Percentiles rank a stretch among this genome's conserved stretches.
phyloP scores from a whole-genome alignment of 345 rosid species.

The Noccaea bulbosa region DNA sequence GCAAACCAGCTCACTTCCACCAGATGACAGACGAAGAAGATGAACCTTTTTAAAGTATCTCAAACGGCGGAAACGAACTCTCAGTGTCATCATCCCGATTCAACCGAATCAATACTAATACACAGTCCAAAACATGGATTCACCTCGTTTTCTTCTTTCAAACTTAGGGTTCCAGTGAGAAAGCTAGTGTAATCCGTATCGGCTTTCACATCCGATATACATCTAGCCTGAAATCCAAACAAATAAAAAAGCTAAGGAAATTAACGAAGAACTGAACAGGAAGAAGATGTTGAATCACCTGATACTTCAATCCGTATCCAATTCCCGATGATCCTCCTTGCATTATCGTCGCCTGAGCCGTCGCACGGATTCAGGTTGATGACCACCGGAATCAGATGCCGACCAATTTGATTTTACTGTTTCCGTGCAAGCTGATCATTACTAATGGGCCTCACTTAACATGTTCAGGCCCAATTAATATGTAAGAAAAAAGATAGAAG shows the following conservation, averaged over 20 bases:
- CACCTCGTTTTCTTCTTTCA: slow-evolving; percentile 93
- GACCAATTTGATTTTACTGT: neutral
- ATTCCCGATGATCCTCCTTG: slow-evolving; percentile 90
- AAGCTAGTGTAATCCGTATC: slow-evolving; percentile 95
- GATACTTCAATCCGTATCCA: slow-evolving; percentile 91
- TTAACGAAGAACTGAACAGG: neutral
- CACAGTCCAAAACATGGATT: neutral
- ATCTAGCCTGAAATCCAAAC: slow-evolving; percentile 64
- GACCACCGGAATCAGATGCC: neutral
- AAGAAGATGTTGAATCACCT: slow-evolving; percentile 48
- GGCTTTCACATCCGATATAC: slow-evolving; percentile 93
- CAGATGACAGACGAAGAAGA: slow-evolving; percentile 85
- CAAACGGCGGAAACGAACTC: neutral
- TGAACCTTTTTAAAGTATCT: slow-evolving; percentile 67
- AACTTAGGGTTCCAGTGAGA: slow-evolving; percentile 91
- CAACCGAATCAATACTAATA: neutral
- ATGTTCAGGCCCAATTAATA: neutral
- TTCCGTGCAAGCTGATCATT: neutral
- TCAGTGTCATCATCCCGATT: slow-evolving; percentile 27
- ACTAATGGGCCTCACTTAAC: slow-evolving; percentile 17
- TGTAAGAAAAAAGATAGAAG: neutral
- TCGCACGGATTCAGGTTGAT: neutral
- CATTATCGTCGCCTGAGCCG: slow-evolving; percentile 52
- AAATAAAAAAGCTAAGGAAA: neutral
- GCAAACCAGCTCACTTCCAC: slow-evolving; percentile 83